Base-by-base conservation (phyloP, 805 yeast species). In the Komagataella pastoris region DNA sequence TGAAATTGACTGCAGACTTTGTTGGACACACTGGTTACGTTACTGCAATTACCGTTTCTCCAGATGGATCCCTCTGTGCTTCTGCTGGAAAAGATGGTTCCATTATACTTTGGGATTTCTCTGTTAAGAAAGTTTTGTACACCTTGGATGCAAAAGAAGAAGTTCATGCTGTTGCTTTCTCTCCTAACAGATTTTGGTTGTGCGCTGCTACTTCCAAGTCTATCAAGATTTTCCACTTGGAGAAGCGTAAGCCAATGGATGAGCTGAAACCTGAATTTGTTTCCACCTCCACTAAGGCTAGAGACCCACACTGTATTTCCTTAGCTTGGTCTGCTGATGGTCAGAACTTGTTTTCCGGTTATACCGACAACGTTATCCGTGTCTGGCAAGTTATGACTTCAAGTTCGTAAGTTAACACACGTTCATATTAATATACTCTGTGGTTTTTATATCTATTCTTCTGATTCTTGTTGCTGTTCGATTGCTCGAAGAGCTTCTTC, bases 121-220 rank as follows among this genome's bases (percentile, higher is more conserved):
- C 82, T 80, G 74, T 80, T 66, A 81, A 85, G 79, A 73, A 76
- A 69, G 83, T 90, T 69, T 80, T 90, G 69, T 91, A 89, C 95
- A 83, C 96, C 68, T 82, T 93, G 74, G 77, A 80, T 67, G 91
- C 96, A 66, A 88, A 93, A 74, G 93, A 91, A 70, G 98, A 91
- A 81, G 89, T 93, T 65, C 88, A 88, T 76, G 95, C 97, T 72
- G 82, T 93, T 72, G 96, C 97, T 66, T 93, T 93, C 96, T 91
- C 98, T 74, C 99, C 99, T 79, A 88, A 88, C 95, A 90, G 99
- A 85, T 93, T 88, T 95, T 93, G 99, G 99, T 86, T 93, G 75
- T 91, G 96, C 73, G 99, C 98, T 77, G 98, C 99, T 70, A 93
- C 99, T 66, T 78, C 97, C 61, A 77, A 96, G 63, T 93, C 97